Evolutionary conservation across 2,329 filamentous ascomycete species (phyloP).

Genomic region (Fusarium anguioides): DNA sequence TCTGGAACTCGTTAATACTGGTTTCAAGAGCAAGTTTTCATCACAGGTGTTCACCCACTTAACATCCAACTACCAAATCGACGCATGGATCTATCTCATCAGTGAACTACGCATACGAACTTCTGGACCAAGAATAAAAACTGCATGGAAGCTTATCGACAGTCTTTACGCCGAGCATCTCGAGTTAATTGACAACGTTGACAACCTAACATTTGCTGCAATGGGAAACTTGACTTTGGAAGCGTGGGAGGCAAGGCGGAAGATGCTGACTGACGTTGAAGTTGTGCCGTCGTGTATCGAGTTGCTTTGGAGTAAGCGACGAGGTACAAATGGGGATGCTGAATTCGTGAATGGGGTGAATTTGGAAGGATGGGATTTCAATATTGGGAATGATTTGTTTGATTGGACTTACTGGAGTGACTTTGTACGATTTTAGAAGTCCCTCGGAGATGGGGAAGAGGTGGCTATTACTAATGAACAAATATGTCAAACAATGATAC

Average conservation of each 20-base stretch:
- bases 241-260: conserved; percentile 38
- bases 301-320: conserved; percentile 5
- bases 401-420: conserved; percentile 41
- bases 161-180: conserved; percentile 41
- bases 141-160: conserved; percentile 46
- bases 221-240: conserved; percentile 33
- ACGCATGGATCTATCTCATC: conserved; percentile 48
- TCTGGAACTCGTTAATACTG: conserved; percentile 40
- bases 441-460: too few relatives aligned
- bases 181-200: conserved; percentile 11
- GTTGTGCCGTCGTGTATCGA: conserved; percentile 21
- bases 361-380: conserved; percentile 7
- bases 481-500: too few relatives aligned
- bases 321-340: neutral
- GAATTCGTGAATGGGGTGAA: neutral
- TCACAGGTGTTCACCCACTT: conserved; percentile 46
- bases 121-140: conserved; percentile 21
- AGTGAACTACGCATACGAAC: conserved; percentile 46
- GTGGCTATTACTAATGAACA: too few relatives aligned
- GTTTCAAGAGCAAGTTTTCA: conserved; percentile 43
- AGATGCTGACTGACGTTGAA: neutral
- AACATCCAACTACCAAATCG: conserved; percentile 43
- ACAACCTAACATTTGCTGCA: conserved; percentile 12
- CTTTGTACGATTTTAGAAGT: conserved; percentile 25
- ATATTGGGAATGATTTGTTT: conserved; percentile 6